Evolutionary conservation across 2,329 filamentous ascomycete species (phyloP), one percentile per base, ranked within the genome.

Genomic region (Paecilomyces variotii): DNA sequence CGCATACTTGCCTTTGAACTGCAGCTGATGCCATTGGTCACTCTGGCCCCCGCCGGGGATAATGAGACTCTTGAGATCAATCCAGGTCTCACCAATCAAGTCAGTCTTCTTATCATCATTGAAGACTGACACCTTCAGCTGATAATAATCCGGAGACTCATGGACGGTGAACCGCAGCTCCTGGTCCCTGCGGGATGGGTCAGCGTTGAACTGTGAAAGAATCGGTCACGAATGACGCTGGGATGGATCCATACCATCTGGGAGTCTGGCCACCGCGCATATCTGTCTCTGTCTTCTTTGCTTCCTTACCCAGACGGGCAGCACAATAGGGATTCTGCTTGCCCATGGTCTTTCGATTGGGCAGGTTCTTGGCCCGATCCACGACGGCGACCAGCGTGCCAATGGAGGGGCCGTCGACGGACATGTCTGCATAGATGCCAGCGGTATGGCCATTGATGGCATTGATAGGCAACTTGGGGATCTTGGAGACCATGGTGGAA

Each of bases 311-410:
- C 53, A 99, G 78, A 57, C 94, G 83, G 32, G 91, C 92, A 39
- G 94, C 94, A 76, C 92, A 97, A 75, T 97, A 99, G 0, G 94
- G 93, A 72, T 97, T 92, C 78, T 99, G 94, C 78, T 99, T 99
- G 58, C 94, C 94, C 80, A 99, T 97, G 4, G 91, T 94, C 80
- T 96, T 96, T 66, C 91, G 81, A 77, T 99, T 99, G 55, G 94
- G 94, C 65, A 99, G 79, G 73, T 99, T 99, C 84, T 96, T 97
- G 56, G 92, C 94, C 65, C 92, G 85, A 78, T 99, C 94, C 69
- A 97, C 85, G 68, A 99, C 87, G 59, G 91, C 84, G 53, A 99
- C 91, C 66, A 99, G 80, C 1, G 92, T 97, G 65, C 94, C 94
- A 69, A 99, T 97, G 60, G 90, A 82, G 2, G 94, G 93, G 0